Base-by-base conservation (phyloP, 768 basidiomycete genomes). In the Suillus subluteus region DNA sequence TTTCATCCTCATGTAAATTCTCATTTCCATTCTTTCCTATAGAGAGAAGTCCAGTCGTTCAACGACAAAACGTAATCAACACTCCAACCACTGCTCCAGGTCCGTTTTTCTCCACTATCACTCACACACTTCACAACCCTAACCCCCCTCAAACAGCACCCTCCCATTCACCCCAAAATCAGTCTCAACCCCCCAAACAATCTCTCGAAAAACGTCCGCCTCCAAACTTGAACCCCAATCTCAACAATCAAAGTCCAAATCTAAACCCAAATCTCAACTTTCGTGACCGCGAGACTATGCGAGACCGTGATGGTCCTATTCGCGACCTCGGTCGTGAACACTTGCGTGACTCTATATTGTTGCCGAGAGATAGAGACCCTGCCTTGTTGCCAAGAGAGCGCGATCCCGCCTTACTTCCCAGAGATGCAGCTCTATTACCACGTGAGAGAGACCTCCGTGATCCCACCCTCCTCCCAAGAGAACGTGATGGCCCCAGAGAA, bases 41-140 rank as follows among this genome's bases (percentile, higher is more conserved):
- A 76, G 75, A 76, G 23, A 75, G 76, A 13, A 76, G 76, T 66
- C 76, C 75, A n/a, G 38, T 74, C 9, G 70, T 70, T 4, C 75
- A 71, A 46, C 75, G 75, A 35, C 68, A 66, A 18, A 77, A 76
- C 65, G 65, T 67, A 23, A 72, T 72, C 43, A 73, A 70, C 3
- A 66, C 67, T 58, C 15, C 26, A 8, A 68, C 76, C 18, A 72
- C 75, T 3, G 69, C 76, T 9, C 73, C 76, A 15, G 73, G 52
- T 54, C 15, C 38, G 75, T 73, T 37, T 44, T 16, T 30, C 12
- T 52, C 30, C 1, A 48, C 74, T 3, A 0, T 8, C 3, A 37
- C 9, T 16, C 9, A 23, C 30, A 44, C 58, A 23, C 12, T 18
- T 30, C 30, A 52, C 23, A 41, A 15, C 43, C 8, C 7, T 73